Percentiles rank a stretch among this genome's conserved stretches.
Evolutionary conservation across 192 early-diverging fungal genomes (phyloP).

Genomic region (Rhizophagus clarus): DNA sequence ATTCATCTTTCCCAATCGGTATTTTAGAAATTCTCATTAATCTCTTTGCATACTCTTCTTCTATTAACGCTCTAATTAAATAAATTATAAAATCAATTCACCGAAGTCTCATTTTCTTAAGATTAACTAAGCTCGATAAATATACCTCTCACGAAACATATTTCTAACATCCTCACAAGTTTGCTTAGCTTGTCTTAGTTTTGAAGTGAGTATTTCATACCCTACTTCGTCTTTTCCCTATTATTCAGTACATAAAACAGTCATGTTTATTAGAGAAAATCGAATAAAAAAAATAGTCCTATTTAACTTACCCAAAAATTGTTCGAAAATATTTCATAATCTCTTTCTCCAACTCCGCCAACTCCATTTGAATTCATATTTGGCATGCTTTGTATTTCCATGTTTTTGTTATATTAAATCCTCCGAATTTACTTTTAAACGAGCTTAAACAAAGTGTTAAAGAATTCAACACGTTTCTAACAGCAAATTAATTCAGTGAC

Average conservation of each 20-base stretch:
- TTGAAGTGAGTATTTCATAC: constrained; percentile 63
- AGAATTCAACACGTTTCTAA: no score
- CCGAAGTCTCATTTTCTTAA: not conserved
- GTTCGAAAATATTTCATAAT: constrained; percentile 17
- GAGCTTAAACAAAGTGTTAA: no score
- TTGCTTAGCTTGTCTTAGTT: constrained; percentile 68
- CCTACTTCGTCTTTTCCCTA: constrained; percentile 72
- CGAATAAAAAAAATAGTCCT: no score
- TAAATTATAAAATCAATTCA: not conserved
- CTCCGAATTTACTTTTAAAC: no score
- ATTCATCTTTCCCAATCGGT: constrained; percentile 68
- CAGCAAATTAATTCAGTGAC: no score
- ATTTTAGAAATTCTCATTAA: constrained; percentile 61
- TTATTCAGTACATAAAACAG: not conserved
- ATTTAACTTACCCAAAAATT: constrained; percentile 25
- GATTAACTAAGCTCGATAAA: not conserved
- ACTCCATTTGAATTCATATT: no score
- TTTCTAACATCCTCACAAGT: constrained; percentile 68
- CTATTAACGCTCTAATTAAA: constrained; percentile 53
- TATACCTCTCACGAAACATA: constrained; percentile 58
- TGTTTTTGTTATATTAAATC: no score
- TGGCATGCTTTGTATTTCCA: no score
- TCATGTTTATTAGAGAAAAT: not conserved
- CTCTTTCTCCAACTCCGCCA: not conserved
- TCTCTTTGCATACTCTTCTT: constrained; percentile 74